These are phyloP conservation scores for Camellia oleifera DNA, from an alignment of 179 eudicot species.

Conservation along the genomic window DNA sequence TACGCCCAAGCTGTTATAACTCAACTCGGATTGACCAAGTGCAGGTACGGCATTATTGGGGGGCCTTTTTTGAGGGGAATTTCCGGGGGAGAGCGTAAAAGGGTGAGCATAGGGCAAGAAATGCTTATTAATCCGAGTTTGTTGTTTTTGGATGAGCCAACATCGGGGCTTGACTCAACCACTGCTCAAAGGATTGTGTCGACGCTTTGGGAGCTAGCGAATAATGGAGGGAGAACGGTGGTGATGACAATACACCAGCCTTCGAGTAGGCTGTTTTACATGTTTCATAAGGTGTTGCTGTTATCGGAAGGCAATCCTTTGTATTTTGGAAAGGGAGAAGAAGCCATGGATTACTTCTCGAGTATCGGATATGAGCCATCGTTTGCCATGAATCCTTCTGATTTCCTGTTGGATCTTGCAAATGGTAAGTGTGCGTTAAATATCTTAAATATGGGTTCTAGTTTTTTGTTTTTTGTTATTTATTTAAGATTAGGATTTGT, in stretches of 20 bases:
- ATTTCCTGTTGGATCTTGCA: slow-evolving; percentile 73
- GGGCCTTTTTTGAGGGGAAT: slow-evolving; percentile 54
- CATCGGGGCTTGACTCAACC: slow-evolving; percentile 83
- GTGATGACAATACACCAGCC: slow-evolving; percentile 91
- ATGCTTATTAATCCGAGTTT: slow-evolving; percentile 46
- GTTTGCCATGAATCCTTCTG: slow-evolving; percentile 75
- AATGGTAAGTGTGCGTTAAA: slow-evolving; percentile 44
- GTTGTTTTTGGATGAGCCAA: slow-evolving; percentile 77
- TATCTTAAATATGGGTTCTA: neutral
- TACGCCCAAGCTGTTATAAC: slow-evolving; percentile 46
- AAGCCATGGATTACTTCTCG: slow-evolving; percentile 59
- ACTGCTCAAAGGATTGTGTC: slow-evolving; percentile 74
- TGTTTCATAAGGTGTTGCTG: slow-evolving; percentile 74
- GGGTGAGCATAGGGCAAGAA: slow-evolving; percentile 56
- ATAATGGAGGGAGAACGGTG: slow-evolving; percentile 57
- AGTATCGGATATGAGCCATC: slow-evolving; percentile 56
- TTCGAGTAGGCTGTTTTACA: slow-evolving; percentile 71
- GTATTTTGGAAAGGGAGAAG: slow-evolving; percentile 58
- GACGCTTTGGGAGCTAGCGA: slow-evolving; percentile 46
- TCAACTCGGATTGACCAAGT: slow-evolving; percentile 53
- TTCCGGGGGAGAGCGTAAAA: slow-evolving; percentile 78
- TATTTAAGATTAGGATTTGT: neutral
- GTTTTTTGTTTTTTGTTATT: no score
- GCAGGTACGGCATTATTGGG: slow-evolving; percentile 65
- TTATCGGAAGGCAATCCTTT: slow-evolving; percentile 65